These are phyloP conservation scores for Kondoa subrosea DNA, from an alignment of 768 basidiomycete species.

Conservation along the genomic window DNA sequence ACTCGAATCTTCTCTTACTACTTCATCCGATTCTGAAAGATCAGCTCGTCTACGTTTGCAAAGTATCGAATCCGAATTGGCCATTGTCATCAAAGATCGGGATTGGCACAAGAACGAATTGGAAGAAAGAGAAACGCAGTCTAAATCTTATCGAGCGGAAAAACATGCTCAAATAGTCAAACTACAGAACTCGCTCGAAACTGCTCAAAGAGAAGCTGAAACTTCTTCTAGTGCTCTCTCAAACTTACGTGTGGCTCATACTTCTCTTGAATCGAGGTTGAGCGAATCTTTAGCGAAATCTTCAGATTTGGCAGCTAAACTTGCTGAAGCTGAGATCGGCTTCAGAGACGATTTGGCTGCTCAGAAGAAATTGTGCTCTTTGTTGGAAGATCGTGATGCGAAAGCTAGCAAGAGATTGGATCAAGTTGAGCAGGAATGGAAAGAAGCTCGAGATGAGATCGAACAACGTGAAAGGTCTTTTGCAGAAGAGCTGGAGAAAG, in stretches of 20 bases:
- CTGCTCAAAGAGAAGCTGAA: slow-evolving; percentile 49
- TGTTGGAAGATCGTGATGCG: slow-evolving; percentile 76
- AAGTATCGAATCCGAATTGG: slow-evolving; percentile 61
- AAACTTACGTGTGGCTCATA: slow-evolving; percentile 54
- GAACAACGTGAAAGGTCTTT: slow-evolving; percentile 51
- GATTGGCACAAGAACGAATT: slow-evolving; percentile 56
- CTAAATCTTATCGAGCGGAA: slow-evolving; percentile 9
- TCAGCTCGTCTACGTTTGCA: slow-evolving; percentile 61
- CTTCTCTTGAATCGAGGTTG: slow-evolving; percentile 54
- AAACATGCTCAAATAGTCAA: slow-evolving; percentile 53
- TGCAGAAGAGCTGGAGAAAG: slow-evolving; percentile 54
- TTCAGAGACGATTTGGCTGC: slow-evolving; percentile 61
- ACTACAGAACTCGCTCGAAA: slow-evolving; percentile 61
- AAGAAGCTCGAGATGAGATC: slow-evolving; percentile 50
- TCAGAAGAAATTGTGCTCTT: slow-evolving; percentile 53
- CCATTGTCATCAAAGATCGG: slow-evolving; percentile 57
- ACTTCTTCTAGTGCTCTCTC: slow-evolving; percentile 54
- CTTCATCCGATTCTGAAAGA: slow-evolving; percentile 17
- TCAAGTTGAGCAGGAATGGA: slow-evolving; percentile 66
- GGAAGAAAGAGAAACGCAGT: slow-evolving; percentile 28
- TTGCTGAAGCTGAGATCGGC: slow-evolving; percentile 69
- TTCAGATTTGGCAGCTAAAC: slow-evolving; percentile 54
- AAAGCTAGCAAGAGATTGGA: slow-evolving; percentile 70
- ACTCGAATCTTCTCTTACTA: slow-evolving; percentile 52
- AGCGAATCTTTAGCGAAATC: slow-evolving; percentile 58